phyloP scores from a whole-genome alignment of 306 rosid species.

The Dryas octopetala region DNA sequence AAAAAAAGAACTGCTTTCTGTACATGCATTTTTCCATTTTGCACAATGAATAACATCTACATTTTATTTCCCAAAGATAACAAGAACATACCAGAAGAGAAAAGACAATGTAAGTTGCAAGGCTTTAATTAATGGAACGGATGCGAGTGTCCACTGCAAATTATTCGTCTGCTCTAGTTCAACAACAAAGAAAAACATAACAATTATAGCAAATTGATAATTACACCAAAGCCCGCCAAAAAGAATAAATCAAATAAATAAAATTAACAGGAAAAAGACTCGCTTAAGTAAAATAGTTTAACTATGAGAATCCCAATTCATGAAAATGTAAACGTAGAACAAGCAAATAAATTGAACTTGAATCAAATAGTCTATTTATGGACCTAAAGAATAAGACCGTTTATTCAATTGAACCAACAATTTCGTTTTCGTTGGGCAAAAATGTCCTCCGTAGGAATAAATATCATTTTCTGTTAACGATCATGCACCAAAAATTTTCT shows the following conservation, averaged over 20 bases:
- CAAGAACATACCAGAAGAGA: conserved; percentile 72
- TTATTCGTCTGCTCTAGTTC: conserved; percentile 78
- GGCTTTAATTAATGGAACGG: conserved; percentile 82
- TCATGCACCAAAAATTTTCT: background rate
- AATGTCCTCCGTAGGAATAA: background rate
- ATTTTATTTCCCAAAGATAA: background rate
- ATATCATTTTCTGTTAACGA: background rate
- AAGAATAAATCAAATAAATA: background rate
- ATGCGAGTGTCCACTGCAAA: conserved; percentile 85
- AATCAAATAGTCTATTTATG: background rate
- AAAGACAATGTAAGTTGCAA: conserved; percentile 86
- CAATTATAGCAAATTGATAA: conserved; percentile 14
- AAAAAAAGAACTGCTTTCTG: background rate
- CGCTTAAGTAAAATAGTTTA: background rate
- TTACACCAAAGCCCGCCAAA: conserved; percentile 10
- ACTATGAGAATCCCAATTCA: background rate
- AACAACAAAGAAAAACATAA: conserved; percentile 28
- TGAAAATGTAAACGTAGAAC: background rate
- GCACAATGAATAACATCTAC: background rate
- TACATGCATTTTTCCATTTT: background rate
- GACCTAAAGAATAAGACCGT: background rate
- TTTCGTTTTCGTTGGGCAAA: background rate
- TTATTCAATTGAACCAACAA: background rate
- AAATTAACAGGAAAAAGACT: background rate
- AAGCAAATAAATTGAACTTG: background rate